phyloP scores from a whole-genome alignment of 2,329 filamentous ascomycete genomes.

The Arthrobotrys sphaeroides region DNA sequence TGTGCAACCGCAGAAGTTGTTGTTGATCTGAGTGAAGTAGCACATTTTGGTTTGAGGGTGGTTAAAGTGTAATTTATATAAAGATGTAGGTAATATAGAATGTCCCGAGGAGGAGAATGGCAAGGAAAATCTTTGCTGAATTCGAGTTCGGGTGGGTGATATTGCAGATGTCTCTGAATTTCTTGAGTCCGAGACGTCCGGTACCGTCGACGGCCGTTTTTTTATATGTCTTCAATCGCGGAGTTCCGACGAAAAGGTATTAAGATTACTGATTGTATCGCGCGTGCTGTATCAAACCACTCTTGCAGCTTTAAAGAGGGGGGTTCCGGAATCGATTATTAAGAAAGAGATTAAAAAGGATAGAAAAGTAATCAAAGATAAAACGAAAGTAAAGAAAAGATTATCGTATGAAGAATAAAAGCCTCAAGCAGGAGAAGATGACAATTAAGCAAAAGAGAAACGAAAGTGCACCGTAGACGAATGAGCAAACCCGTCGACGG shows the following conservation, averaged over 20 bases:
- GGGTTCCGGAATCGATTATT: not conserved
- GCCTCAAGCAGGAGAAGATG: not conserved
- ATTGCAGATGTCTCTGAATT: constrained; percentile 9
- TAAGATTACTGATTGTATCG: constrained; percentile 23
- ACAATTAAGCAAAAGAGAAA: constrained; percentile 17
- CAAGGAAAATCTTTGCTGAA: not conserved
- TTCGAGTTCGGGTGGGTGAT: not conserved
- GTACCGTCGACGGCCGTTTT: not conserved
- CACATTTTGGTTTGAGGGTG: constrained; percentile 23
- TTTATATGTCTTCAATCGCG: constrained; percentile 23
- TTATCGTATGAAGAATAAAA: not conserved
- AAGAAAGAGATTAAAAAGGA: not conserved
- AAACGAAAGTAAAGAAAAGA: constrained; percentile 1
- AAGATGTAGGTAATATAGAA: constrained; percentile 1
- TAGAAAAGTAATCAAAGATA: constrained; percentile 5
- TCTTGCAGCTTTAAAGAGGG: constrained; percentile 2
- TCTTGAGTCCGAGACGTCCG: not conserved
- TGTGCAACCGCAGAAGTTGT: constrained; percentile 45
- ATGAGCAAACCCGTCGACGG: constrained; percentile 22
- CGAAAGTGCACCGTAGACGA: constrained; percentile 16
- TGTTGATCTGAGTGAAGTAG: constrained; percentile 51
- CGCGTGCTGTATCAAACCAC: constrained; percentile 21
- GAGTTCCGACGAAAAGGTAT: constrained; percentile 11
- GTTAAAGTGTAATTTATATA: not conserved
- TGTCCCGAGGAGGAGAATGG: not conserved